These are phyloP conservation scores for Blastosporella zonata DNA, from an alignment of 1,284 basidiomycete species.

Conservation along the genomic window DNA sequence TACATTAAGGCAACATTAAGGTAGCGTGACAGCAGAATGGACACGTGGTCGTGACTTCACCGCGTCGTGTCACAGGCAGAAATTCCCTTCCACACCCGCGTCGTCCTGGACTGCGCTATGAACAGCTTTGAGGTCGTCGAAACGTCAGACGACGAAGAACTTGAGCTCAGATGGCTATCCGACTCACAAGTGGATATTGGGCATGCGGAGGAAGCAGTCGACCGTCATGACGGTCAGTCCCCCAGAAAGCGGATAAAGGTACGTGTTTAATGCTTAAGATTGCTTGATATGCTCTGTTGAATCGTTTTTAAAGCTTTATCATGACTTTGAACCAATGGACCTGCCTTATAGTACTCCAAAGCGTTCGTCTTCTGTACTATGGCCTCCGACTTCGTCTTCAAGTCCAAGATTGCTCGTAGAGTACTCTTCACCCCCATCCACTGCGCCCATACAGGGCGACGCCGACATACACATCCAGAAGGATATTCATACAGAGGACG, in stretches of 20 bases:
- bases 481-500: not conserved
- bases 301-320: slow-evolving; percentile 8
- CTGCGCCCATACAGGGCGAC: not conserved
- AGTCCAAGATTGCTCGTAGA: slow-evolving; percentile 10
- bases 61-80: slow-evolving; percentile 10
- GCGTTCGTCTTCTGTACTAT: slow-evolving; percentile 1
- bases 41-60: slow-evolving; percentile 10
- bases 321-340: slow-evolving; percentile 8
- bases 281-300: not conserved
- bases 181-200: not conserved
- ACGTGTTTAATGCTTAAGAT: not conserved
- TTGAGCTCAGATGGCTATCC: slow-evolving; percentile 26
- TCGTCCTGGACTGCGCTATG: slow-evolving; percentile 3
- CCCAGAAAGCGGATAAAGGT: slow-evolving; percentile 35
- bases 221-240: slow-evolving; percentile 9
- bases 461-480: not conserved
- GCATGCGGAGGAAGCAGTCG: not conserved
- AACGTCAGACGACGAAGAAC: slow-evolving; percentile 59
- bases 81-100: not conserved
- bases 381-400: slow-evolving; percentile 2
- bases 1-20: no score
- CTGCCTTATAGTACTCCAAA: slow-evolving; percentile 1
- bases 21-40: no score
- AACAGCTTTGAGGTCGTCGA: slow-evolving; percentile 48
- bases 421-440: not conserved